Conservation (phyloP, 768 basidiomycete species). For the Tubosaeta sp. region DNA sequence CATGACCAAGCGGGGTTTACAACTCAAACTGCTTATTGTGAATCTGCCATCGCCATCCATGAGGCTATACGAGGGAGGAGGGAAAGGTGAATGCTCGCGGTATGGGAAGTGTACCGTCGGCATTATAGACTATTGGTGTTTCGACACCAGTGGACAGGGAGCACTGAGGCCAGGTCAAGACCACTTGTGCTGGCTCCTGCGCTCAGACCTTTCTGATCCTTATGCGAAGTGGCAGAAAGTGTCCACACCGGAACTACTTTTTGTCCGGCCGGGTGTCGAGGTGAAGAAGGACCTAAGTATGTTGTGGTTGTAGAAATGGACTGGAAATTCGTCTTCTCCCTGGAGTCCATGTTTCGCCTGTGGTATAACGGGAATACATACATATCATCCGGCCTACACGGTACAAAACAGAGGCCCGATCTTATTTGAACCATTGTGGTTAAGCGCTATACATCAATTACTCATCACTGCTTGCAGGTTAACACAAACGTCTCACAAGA, state of each 20-base stretch:
- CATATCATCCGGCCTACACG: too few relatives aligned
- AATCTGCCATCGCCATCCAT: conserved; percentile 16
- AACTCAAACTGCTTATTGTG: conserved; percentile 23
- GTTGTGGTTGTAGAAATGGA: conserved; percentile 22
- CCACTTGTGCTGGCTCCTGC: conserved; percentile 27
- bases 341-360: too few relatives aligned
- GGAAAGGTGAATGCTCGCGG: conserved; percentile 11
- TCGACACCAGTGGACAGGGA: conserved; percentile 25
- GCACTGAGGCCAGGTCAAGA: conserved; percentile 21
- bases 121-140: conserved; percentile 31
- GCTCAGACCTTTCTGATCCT: conserved; percentile 28
- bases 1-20: conserved; percentile 32
- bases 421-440: too few relatives aligned
- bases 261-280: conserved; percentile 17
- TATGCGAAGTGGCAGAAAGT: conserved; percentile 26
- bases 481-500: conserved; percentile 18
- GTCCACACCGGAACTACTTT: conserved; percentile 25
- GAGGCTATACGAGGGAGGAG: conserved; percentile 16
- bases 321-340: neutral
- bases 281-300: conserved; percentile 11
- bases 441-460: neutral
- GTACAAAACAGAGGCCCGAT: too few relatives aligned
- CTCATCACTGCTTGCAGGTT: conserved; percentile 11
- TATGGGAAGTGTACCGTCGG: conserved; percentile 23
- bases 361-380: too few relatives aligned